Conservation (phyloP, 2,329 filamentous ascomycete species). For the Basipetospora chlamydospora region DNA sequence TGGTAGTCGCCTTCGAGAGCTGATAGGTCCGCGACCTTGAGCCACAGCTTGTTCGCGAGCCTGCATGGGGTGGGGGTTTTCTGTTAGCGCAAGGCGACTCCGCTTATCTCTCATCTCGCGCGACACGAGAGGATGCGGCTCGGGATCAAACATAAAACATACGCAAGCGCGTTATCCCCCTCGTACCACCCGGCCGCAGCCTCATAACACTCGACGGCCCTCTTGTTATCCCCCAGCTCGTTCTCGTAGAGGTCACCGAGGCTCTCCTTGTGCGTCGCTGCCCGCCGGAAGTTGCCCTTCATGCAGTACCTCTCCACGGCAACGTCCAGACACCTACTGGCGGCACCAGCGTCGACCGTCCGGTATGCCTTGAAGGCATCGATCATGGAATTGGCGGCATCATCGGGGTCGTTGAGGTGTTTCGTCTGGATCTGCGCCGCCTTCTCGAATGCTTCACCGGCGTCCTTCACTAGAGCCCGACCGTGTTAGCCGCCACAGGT, state of each 20-base stretch:
- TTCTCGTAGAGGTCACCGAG: constrained; percentile 75
- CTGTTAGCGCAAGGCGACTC: no score
- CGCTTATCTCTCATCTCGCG: not conserved
- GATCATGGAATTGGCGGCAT: constrained; percentile 73
- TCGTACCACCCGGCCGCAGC: constrained; percentile 82
- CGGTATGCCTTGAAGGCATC: constrained; percentile 95
- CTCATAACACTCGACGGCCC: constrained; percentile 72
- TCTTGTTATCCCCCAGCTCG: constrained; percentile 63
- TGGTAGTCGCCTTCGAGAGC: constrained; percentile 74
- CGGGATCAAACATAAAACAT: constrained; percentile 20
- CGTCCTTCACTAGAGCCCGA: constrained; percentile 53
- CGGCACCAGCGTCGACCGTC: constrained; percentile 70
- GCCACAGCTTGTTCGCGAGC: constrained; percentile 81
- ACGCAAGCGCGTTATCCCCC: constrained; percentile 71
- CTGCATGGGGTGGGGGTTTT: constrained; percentile 23
- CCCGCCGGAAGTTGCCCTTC: constrained; percentile 82
- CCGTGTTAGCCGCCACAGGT: no score
- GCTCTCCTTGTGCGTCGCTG: constrained; percentile 81
- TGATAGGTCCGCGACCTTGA: constrained; percentile 81
- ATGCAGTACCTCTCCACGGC: constrained; percentile 76
- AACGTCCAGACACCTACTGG: constrained; percentile 62
- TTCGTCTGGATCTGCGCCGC: constrained; percentile 68
- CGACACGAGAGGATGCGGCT: not conserved
- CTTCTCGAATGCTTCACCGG: constrained; percentile 73
- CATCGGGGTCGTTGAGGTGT: constrained; percentile 80